These are phyloP conservation scores for Xerocomus spinulosus DNA, from an alignment of 768 basidiomycete genomes.

Conservation along the genomic window DNA sequence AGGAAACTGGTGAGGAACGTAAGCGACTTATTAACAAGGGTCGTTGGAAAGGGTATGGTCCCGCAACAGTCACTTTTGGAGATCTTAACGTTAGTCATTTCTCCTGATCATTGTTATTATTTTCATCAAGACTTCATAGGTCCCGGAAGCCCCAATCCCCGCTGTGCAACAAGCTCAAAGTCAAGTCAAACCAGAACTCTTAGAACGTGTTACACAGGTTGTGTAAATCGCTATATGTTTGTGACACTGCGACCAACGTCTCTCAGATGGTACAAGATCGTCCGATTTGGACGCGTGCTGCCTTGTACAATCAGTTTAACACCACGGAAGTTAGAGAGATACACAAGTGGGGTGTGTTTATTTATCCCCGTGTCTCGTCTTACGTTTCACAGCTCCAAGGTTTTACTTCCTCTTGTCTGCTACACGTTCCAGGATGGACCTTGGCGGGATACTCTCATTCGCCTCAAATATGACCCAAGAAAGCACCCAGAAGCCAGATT, in stretches of 20 bases:
- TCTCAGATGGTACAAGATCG: slow-evolving; percentile 66
- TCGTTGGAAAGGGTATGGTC: slow-evolving; percentile 83
- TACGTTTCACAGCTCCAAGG: slow-evolving; percentile 58
- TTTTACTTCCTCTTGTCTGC: slow-evolving; percentile 71
- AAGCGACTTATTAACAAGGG: slow-evolving; percentile 80
- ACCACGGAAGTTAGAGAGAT: slow-evolving; percentile 65
- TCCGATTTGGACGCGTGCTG: slow-evolving; percentile 86
- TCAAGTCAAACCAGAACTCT: slow-evolving; percentile 50
- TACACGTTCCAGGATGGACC: slow-evolving; percentile 94
- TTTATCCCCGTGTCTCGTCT: not conserved
- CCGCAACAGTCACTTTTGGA: slow-evolving; percentile 61
- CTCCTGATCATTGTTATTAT: not conserved
- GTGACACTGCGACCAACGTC: slow-evolving; percentile 8
- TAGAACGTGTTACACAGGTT: slow-evolving; percentile 54
- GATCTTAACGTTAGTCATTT: slow-evolving; percentile 42
- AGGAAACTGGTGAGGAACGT: slow-evolving; percentile 75
- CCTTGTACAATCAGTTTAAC: slow-evolving; percentile 78
- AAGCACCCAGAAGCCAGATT: slow-evolving; percentile 66
- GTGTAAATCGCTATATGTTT: not conserved
- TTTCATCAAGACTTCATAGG: slow-evolving; percentile 32
- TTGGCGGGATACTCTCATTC: slow-evolving; percentile 85
- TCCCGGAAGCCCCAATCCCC: slow-evolving; percentile 62
- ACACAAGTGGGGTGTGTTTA: slow-evolving; percentile 53
- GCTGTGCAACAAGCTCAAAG: slow-evolving; percentile 57
- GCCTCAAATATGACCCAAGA: slow-evolving; percentile 87